Evolutionary conservation across 1,284 basidiomycete genomes (phyloP).

Genomic region (Ceratobasidium sp.): DNA sequence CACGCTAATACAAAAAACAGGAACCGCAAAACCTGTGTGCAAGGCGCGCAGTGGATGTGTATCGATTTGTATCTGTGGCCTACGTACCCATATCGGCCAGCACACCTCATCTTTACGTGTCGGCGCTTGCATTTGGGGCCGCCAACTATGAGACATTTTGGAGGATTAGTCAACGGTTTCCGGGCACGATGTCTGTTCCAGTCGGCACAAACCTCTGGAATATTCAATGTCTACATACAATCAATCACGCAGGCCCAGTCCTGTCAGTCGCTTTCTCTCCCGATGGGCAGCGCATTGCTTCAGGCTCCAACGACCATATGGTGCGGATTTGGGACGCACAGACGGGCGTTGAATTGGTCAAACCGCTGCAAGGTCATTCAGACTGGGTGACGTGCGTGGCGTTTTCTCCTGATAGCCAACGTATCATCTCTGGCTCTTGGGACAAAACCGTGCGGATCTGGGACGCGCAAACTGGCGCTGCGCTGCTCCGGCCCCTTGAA

Average conservation of each 20-base stretch:
- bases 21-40: background rate
- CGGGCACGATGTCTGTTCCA: background rate
- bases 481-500: constrained; percentile 12
- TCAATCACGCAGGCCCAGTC: background rate
- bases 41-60: background rate
- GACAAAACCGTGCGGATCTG: constrained; percentile 31
- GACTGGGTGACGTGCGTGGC: constrained; percentile 54
- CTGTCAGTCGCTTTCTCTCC: background rate
- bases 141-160: too few relatives aligned
- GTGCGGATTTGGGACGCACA: constrained; percentile 38
- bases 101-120: constrained; percentile 6
- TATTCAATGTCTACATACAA: background rate
- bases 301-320: constrained; percentile 39
- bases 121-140: too few relatives aligned
- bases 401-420: constrained; percentile 56
- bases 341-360: constrained; percentile 20
- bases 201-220: background rate
- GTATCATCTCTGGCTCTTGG: too few relatives aligned
- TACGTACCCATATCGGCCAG: background rate
- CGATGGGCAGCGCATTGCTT: constrained; percentile 30
- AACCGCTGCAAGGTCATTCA: constrained; percentile 20
- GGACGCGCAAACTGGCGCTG: constrained; percentile 17
- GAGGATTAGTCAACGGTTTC: background rate
- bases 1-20: background rate
- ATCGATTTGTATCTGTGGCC: background rate